Conservation (phyloP, 2,329 filamentous ascomycete species). For the Westerdykella ornata region DNA sequence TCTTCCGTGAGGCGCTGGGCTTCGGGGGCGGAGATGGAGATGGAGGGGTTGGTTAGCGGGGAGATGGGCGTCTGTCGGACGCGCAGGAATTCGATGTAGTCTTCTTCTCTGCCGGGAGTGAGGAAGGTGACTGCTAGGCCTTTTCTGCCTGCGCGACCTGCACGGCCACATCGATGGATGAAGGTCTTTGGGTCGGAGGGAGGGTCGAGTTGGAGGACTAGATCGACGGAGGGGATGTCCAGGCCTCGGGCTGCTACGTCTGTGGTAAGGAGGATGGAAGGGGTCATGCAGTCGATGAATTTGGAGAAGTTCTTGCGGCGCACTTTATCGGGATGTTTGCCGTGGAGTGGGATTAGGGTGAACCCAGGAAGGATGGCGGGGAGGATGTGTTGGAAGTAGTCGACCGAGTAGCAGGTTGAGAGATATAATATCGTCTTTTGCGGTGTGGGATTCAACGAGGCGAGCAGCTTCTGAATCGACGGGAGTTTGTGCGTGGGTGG, state of each 20-base stretch:
- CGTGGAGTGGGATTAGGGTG: slow-evolving; percentile 73
- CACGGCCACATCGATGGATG: slow-evolving; percentile 59
- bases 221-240: slow-evolving; percentile 85
- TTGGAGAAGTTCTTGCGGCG: slow-evolving; percentile 79
- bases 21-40: slow-evolving; percentile 56
- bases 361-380: slow-evolving; percentile 65
- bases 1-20: slow-evolving; percentile 51
- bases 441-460: slow-evolving; percentile 62
- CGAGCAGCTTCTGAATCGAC: slow-evolving; percentile 62
- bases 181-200: slow-evolving; percentile 82
- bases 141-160: slow-evolving; percentile 58
- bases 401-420: slow-evolving; percentile 88
- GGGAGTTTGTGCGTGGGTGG: slow-evolving; percentile 76
- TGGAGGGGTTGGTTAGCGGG: slow-evolving; percentile 51
- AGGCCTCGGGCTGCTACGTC: slow-evolving; percentile 86
- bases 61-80: slow-evolving; percentile 79
- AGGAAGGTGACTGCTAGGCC: slow-evolving; percentile 83
- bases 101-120: slow-evolving; percentile 75
- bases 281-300: slow-evolving; percentile 67
- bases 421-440: slow-evolving; percentile 87
- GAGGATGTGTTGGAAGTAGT: slow-evolving; percentile 83
- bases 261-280: slow-evolving; percentile 81
- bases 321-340: slow-evolving; percentile 83
- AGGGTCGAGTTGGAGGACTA: slow-evolving; percentile 83
- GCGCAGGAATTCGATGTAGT: slow-evolving; percentile 80